Conservation (phyloP, 2,329 filamentous ascomycete species). For the Fusarium sp. region DNA sequence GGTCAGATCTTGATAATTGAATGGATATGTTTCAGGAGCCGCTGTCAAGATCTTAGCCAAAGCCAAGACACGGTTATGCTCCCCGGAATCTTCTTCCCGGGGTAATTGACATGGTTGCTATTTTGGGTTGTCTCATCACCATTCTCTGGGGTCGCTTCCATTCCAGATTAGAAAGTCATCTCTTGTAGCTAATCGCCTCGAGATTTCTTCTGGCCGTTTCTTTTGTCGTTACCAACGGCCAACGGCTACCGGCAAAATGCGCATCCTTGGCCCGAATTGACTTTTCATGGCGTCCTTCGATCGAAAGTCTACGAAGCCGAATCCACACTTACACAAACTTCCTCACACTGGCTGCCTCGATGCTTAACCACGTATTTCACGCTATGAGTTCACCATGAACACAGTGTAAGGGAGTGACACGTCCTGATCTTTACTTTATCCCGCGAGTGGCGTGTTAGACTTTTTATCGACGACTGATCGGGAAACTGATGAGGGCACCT, state of each 20-base stretch:
- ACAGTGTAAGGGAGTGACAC: constrained; percentile 4
- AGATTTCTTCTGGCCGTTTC: background rate
- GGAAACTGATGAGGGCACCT: background rate
- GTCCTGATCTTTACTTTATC: background rate
- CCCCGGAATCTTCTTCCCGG: background rate
- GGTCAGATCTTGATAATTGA: background rate
- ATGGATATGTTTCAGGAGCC: background rate
- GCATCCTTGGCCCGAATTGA: constrained; percentile 14
- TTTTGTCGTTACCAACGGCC: background rate
- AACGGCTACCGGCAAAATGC: constrained; percentile 16
- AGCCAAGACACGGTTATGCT: constrained; percentile 8
- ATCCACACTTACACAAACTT: background rate
- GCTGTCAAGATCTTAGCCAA: background rate
- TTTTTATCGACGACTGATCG: constrained; percentile 5
- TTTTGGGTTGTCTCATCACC: constrained; percentile 19
- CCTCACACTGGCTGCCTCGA: constrained; percentile 19
- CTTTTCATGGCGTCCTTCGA: constrained; percentile 18
- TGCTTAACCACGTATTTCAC: background rate
- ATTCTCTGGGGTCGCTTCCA: background rate
- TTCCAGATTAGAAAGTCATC: background rate
- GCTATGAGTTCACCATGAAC: background rate
- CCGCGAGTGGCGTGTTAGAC: constrained; percentile 19
- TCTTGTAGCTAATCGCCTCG: background rate
- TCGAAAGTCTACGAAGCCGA: background rate
- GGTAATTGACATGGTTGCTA: constrained; percentile 23